phyloP scores from a whole-genome alignment of 768 basidiomycete species.

The Termitomyces sp. region DNA sequence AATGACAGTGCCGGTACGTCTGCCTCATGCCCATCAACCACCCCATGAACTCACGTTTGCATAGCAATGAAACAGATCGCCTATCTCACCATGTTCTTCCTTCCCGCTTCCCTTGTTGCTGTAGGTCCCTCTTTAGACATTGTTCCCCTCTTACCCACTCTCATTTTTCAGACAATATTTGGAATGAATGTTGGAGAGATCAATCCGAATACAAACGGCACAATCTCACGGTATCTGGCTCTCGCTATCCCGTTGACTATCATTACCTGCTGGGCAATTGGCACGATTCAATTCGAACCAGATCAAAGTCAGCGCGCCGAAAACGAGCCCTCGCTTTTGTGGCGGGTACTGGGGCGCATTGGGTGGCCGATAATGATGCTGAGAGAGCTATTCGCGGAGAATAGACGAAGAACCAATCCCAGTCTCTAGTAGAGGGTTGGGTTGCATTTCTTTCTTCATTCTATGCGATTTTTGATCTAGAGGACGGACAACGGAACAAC shows the following conservation, averaged over 20 bases:
- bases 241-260: constrained; percentile 37
- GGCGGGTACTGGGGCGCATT: constrained; percentile 10
- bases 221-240: constrained; percentile 35
- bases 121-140: constrained; percentile 21
- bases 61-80: constrained; percentile 50
- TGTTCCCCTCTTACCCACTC: not conserved
- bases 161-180: constrained; percentile 37
- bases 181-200: constrained; percentile 55
- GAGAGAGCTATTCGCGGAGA: not conserved
- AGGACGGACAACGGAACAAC: not conserved
- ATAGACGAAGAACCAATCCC: not conserved
- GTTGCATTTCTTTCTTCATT: not conserved
- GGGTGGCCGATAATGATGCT: constrained; percentile 14
- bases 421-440: not conserved
- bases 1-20: constrained; percentile 37
- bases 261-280: constrained; percentile 41
- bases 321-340: constrained; percentile 3
- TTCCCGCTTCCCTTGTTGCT: constrained; percentile 50
- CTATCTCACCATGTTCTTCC: constrained; percentile 58
- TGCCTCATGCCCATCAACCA: not conserved
- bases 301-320: not conserved
- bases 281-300: constrained; percentile 39
- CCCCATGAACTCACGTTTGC: not conserved
- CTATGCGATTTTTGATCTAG: not conserved
- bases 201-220: constrained; percentile 23